Percentiles rank a stretch among this genome's conserved stretches.
Evolutionary conservation across 371 early-diverging fungal genomes (phyloP).

Genomic region (Mortierella sp.): DNA sequence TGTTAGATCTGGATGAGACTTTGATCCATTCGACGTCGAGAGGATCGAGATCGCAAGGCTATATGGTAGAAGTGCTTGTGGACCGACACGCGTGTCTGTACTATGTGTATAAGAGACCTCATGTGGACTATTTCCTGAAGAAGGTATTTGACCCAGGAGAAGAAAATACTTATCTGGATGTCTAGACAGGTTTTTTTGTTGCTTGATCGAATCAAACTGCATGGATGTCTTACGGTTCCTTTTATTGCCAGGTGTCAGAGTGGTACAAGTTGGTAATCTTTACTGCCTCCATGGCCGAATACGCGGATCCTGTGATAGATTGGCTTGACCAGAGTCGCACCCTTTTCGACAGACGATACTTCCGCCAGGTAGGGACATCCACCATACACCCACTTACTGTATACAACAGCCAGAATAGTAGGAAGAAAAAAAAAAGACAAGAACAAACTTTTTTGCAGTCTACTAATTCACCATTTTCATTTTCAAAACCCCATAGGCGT

Average conservation of each 20-base stretch:
- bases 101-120: slow-evolving; percentile 96
- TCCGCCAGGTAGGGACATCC: slow-evolving; percentile 75
- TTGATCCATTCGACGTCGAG: slow-evolving; percentile 93
- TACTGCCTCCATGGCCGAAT: slow-evolving; percentile 97
- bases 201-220: too few relatives aligned
- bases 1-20: slow-evolving; percentile 97
- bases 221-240: too few relatives aligned
- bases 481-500: slow-evolving; percentile 78
- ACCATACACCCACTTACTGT: too few relatives aligned
- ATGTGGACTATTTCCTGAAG: slow-evolving; percentile 93
- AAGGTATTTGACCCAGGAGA: too few relatives aligned
- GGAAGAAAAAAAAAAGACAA: neutral
- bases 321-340: slow-evolving; percentile 87
- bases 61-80: slow-evolving; percentile 91
- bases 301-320: slow-evolving; percentile 98
- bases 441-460: neutral
- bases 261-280: slow-evolving; percentile 99
- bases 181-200: too few relatives aligned
- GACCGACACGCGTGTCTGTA: slow-evolving; percentile 92
- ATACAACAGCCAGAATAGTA: neutral
- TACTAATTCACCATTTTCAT: too few relatives aligned
- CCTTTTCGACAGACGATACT: slow-evolving; percentile 83
- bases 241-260: slow-evolving; percentile 75
- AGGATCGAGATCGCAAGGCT: slow-evolving; percentile 72
- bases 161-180: too few relatives aligned